Base-by-base conservation (phyloP, 306 rosid species). In the Pterocarpus macrocarpus region DNA sequence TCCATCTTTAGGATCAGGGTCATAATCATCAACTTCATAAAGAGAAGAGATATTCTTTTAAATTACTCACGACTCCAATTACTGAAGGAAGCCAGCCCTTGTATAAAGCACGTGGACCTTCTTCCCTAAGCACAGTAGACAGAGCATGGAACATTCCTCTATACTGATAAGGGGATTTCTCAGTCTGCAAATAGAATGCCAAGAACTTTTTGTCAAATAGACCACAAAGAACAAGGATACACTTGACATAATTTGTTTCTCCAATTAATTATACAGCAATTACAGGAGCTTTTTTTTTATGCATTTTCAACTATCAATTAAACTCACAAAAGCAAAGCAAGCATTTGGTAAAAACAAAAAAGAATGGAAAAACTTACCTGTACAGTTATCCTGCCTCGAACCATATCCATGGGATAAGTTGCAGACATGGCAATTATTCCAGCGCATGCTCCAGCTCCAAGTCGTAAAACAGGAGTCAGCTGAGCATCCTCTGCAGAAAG, bases 341-440 rank as follows among this genome's bases (percentile, higher is more conserved):
- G 50, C 77, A 78, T 69, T 52, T 16, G 35, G 28, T 63, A 76
- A 77, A 64, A 78, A 61, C 14, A 57, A n/a, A 80, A 78, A 63
- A 59, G 71, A 62, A 66, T 45, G 67, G 67, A 52, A 67, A 39
- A 84, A 35, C 1, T 0, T 80, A 96, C 99, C 99, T 96, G 99
- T 49, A 96, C 99, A 36, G 99, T 96, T 81, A 96, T 80, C 87
- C 99, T 86, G 81, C 99, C 99, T 75, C 99, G 98, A 62, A 96
- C 99, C 99, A 96, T 92, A 89, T 96, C 99, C 98, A 96, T 92
- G 17, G 99, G 99, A 86, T 96, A 96, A 44, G 99, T 96, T 74
- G 99, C 99, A 55, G 99, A 96, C 99, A 96, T 96, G 69, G 98
- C 99, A 88, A 96, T 92, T 55, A 96, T 96, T 80, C 99, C 99